Conservation (phyloP, 2,329 filamentous ascomycete genomes). For the Clonostachys rosea region DNA sequence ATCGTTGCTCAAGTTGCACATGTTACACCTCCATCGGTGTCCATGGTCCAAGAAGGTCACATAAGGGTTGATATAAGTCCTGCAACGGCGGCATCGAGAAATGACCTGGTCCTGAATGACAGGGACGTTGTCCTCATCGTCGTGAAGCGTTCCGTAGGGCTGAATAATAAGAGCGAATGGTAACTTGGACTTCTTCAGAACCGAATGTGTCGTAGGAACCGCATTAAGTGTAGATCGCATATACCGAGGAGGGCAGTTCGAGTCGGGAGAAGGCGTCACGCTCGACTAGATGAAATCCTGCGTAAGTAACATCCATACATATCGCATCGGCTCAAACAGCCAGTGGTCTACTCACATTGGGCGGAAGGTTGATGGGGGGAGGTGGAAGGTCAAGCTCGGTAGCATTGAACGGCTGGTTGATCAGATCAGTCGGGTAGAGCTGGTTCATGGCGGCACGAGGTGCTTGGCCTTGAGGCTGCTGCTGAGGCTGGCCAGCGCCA, state of each 20-base stretch:
- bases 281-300: constrained; percentile 55
- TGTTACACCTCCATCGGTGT: constrained; percentile 98
- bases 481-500: constrained; percentile 41
- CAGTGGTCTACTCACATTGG: constrained; percentile 65
- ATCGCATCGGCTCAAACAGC: not conserved
- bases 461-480: constrained; percentile 36
- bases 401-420: constrained; percentile 91
- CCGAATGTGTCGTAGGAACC: constrained; percentile 83
- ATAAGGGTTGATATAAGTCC: constrained; percentile 97
- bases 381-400: constrained; percentile 88
- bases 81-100: constrained; percentile 89
- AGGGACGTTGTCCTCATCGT: constrained; percentile 85
- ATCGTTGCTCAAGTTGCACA: constrained; percentile 98
- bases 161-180: constrained; percentile 96
- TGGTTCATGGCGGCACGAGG: constrained; percentile 65
- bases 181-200: constrained; percentile 94
- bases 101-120: constrained; percentile 97
- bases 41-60: constrained; percentile 95
- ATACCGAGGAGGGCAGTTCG: constrained; percentile 92
- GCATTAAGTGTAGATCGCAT: constrained; percentile 93
- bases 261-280: constrained; percentile 83
- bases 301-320: constrained; percentile 25
- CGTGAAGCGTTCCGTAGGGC: constrained; percentile 88
- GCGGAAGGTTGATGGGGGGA: constrained; percentile 83
- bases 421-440: constrained; percentile 85